Base-by-base conservation (phyloP, 495 filamentous ascomycete genomes). In the Podospora fimiseda region DNA sequence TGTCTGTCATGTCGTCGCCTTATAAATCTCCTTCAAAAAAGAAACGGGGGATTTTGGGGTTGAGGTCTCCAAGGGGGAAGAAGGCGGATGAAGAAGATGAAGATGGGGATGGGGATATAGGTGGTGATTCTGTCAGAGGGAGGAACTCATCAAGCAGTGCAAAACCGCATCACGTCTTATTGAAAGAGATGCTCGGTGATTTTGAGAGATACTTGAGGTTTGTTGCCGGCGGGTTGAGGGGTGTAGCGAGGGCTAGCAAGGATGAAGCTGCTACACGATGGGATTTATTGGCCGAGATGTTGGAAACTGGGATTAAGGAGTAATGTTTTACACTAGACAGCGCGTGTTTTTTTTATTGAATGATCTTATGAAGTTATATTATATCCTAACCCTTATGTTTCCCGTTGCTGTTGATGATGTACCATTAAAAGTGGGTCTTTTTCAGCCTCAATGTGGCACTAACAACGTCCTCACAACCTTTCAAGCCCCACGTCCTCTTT, bases 251-350 rank as follows among this genome's bases (percentile, higher is more conserved):
- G 60, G 81, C 79, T 22, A 80, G 79, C 16, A 70, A 75, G 18
- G 76, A 79, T 15, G 60, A 64, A 19, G 69, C 71, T 16, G 63
- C 74, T 37, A 69, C 64, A 21, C 79, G 78, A 58, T 80, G 81
- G 75, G 81, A 83, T 61, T 67, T 74, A 16, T 51, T 84, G 57
- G 81, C 77, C 9, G 79, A 83, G 64, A 81, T 78, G 66, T 58
- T 84, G 27, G 80, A 82, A 65, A 66, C 64, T 43, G 78, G 77
- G 2, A 65, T 79, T 45, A 51, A 48, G 15, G 56, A 51, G 2
- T 45, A 30, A 20, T 5, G 27, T 33, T 33, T 5, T 33, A 33
- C 27, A 11, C 27, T n/a, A n/a, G n/a, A 33, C 27, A 33, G 27
- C 27, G 27, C 11, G 27, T 33, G 27, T 5, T 11, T 33, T 11